Conservation (phyloP, 441 rosid species). For the Theobroma grandiflorum region DNA sequence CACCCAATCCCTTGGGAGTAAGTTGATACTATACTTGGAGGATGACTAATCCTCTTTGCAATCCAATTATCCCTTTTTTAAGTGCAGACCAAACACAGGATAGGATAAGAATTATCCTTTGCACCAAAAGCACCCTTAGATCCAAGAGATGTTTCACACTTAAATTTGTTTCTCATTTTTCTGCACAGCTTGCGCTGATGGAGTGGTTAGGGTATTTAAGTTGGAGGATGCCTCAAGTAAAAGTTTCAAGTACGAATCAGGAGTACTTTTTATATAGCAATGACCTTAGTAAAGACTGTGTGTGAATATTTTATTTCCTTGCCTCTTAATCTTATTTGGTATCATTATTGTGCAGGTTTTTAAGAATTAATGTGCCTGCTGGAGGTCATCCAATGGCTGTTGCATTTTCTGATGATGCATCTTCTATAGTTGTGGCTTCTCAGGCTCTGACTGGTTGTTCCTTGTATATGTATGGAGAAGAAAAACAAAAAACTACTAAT, state of each 20-base stretch:
- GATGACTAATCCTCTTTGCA: too few relatives aligned
- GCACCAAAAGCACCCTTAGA: too few relatives aligned
- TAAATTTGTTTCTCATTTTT: conserved; percentile 3
- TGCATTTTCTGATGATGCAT: conserved; percentile 75
- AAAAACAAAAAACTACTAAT: conserved; percentile 55
- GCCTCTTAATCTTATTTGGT: conserved; percentile 26
- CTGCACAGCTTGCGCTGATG: conserved; percentile 65
- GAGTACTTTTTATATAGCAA: not conserved
- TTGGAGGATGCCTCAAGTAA: conserved; percentile 94
- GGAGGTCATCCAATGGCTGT: conserved; percentile 92
- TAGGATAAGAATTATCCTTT: too few relatives aligned
- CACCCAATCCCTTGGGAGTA: too few relatives aligned
- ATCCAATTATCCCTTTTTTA: too few relatives aligned
- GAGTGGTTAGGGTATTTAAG: conserved; percentile 52
- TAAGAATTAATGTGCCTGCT: conserved; percentile 82
- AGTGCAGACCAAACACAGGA: too few relatives aligned
- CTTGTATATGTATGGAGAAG: conserved; percentile 91
- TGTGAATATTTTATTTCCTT: not conserved
- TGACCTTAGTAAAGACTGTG: conserved; percentile 4
- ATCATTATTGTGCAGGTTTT: conserved; percentile 55
- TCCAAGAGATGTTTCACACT: not conserved
- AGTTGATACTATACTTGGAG: too few relatives aligned
- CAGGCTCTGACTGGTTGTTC: conserved; percentile 69
- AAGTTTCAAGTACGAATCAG: conserved; percentile 84
- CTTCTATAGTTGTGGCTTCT: conserved; percentile 85